Conservation (phyloP, 345 rosid species). For the Gossypium mustelinum region DNA sequence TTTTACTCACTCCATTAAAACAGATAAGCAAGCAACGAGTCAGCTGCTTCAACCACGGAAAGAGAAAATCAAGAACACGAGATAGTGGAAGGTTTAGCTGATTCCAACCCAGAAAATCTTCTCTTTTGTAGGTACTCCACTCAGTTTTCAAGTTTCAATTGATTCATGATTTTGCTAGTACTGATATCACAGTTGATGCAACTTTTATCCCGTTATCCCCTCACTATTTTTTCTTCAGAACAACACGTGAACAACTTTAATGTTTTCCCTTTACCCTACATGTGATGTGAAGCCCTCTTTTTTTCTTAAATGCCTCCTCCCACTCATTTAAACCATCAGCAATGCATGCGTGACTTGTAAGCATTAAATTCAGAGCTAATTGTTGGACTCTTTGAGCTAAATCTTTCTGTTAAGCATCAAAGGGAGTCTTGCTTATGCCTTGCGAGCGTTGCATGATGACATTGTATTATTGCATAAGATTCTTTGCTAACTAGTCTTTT, state of each 20-base stretch:
- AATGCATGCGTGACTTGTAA: background rate
- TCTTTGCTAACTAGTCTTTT: background rate
- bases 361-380: slow-evolving; percentile 11
- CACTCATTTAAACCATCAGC: slow-evolving; percentile 11
- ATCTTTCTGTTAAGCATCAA: background rate
- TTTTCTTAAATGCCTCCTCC: slow-evolving; percentile 6
- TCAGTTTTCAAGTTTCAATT: slow-evolving; percentile 3
- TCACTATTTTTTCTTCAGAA: slow-evolving; percentile 10
- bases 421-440: background rate
- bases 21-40: background rate
- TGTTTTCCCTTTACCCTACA: background rate
- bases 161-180: background rate
- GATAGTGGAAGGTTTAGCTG: slow-evolving; percentile 7
- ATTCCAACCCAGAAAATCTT: background rate
- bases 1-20: background rate
- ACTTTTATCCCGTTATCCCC: background rate
- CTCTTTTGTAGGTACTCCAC: background rate
- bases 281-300: background rate
- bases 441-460: background rate
- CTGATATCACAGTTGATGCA: background rate
- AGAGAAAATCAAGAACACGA: background rate
- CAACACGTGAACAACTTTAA: slow-evolving; percentile 18
- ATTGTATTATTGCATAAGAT: background rate
- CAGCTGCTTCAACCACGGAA: slow-evolving; percentile 2
- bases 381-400: background rate